These are phyloP conservation scores for Penicillium brevicompactum DNA, from an alignment of 2,329 filamentous ascomycete genomes.

Conservation along the genomic window DNA sequence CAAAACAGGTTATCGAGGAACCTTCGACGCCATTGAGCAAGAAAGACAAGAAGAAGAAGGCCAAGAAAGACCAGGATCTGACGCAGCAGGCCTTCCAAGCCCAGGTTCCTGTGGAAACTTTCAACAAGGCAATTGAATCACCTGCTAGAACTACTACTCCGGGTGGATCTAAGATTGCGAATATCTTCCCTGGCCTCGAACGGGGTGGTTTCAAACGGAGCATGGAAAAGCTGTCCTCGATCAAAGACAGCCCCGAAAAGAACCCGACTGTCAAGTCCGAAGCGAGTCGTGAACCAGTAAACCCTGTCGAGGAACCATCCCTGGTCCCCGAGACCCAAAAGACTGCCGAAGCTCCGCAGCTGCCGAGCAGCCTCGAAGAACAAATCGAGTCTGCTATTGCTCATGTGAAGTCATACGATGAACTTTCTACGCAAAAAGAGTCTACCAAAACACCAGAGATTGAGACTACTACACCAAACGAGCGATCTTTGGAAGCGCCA, in stretches of 20 bases:
- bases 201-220: constrained; percentile 34
- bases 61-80: constrained; percentile 36
- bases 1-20: constrained; percentile 10
- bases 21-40: constrained; percentile 24
- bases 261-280: constrained; percentile 25
- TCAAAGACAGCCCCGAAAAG: constrained; percentile 45
- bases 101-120: constrained; percentile 8
- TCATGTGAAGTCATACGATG: constrained; percentile 7
- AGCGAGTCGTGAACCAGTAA: constrained; percentile 48
- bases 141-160: constrained; percentile 22
- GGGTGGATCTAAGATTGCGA: constrained; percentile 32
- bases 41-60: constrained; percentile 27
- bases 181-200: constrained; percentile 39
- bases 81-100: constrained; percentile 17
- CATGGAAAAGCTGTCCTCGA: constrained; percentile 24
- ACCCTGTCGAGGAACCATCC: constrained; percentile 49
- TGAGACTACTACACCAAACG: constrained; percentile 7
- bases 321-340: constrained; percentile 41
- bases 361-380: constrained; percentile 6
- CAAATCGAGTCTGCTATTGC: constrained; percentile 10
- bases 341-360: constrained; percentile 44
- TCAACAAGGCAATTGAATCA: constrained; percentile 24
- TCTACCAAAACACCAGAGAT: constrained; percentile 11
- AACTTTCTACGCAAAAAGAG: constrained; percentile 6
- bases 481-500: constrained; percentile 32